Conservation (phyloP, 129 eudicot species). For the Flaveria brownii region DNA sequence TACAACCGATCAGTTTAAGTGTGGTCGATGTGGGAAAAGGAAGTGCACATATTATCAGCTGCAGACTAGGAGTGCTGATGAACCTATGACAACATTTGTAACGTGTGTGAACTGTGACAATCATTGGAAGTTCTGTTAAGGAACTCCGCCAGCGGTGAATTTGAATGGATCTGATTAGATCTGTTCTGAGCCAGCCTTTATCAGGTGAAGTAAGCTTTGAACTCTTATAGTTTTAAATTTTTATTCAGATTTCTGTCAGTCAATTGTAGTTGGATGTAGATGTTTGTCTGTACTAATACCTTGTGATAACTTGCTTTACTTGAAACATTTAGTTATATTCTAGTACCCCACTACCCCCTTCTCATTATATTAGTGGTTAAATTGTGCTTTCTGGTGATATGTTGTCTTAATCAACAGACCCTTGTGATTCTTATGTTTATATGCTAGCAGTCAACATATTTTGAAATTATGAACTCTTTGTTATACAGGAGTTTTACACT, state of each 20-base stretch:
- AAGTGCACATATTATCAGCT: conserved; percentile 77
- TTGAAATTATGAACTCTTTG: no score
- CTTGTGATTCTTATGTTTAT: not conserved
- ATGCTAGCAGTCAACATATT: not conserved
- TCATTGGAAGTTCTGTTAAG: conserved; percentile 80
- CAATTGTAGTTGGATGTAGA: conserved; percentile 22
- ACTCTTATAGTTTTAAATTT: conserved; percentile 1
- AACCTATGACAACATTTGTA: conserved; percentile 91
- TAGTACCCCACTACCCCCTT: not conserved
- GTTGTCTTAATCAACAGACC: not conserved
- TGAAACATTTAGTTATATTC: conserved; percentile 26
- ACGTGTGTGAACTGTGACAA: conserved; percentile 90
- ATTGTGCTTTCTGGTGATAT: conserved; percentile 4
- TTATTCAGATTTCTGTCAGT: conserved; percentile 2
- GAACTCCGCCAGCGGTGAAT: conserved; percentile 13
- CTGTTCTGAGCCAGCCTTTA: conserved; percentile 1
- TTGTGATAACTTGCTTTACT: conserved; percentile 11
- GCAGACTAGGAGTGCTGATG: conserved; percentile 96
- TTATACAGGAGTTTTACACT: no score
- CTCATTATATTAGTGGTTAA: not conserved
- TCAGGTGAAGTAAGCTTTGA: conserved; percentile 22
- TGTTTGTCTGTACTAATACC: conserved; percentile 1
- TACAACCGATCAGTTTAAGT: conserved; percentile 70
- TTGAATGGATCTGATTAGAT: not conserved
- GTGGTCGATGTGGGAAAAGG: conserved; percentile 74